A percentile compares a stretch with the other conserved stretches of the same genome.
Conservation (phyloP, 768 basidiomycete genomes). For the Pisolithus sp. region DNA sequence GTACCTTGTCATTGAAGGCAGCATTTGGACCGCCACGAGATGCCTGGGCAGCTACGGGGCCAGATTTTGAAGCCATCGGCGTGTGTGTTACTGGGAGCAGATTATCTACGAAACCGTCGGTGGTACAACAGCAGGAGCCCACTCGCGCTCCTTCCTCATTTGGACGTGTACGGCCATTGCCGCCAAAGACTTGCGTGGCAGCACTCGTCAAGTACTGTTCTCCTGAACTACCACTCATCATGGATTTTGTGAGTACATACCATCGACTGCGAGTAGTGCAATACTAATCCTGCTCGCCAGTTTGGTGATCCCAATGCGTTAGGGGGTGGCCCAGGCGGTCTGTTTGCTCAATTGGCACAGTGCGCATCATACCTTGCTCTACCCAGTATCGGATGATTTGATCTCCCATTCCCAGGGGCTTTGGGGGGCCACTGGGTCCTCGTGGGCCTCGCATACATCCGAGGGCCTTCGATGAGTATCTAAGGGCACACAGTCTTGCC, state of each 20-base stretch:
- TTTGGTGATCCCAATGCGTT: constrained; percentile 31
- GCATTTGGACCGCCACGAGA: constrained; percentile 54
- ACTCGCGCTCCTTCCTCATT: constrained; percentile 16
- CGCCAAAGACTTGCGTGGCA: constrained; percentile 25
- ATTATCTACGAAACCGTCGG: constrained; percentile 4
- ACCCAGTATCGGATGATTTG: constrained; percentile 12
- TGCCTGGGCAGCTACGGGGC: constrained; percentile 22
- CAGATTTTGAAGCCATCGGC: constrained; percentile 25
- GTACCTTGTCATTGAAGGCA: constrained; percentile 82
- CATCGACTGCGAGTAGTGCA: background rate
- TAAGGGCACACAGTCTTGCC: constrained; percentile 92
- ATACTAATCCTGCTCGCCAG: constrained; percentile 21
- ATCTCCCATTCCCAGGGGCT: constrained; percentile 36
- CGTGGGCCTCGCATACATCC: constrained; percentile 47
- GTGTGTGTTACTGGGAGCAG: background rate
- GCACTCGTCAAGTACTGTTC: constrained; percentile 7
- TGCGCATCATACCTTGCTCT: constrained; percentile 22
- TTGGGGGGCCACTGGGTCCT: constrained; percentile 45
- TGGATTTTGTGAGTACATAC: constrained; percentile 33
- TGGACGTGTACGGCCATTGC: constrained; percentile 22
- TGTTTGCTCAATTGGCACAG: constrained; percentile 65
- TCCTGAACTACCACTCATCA: constrained; percentile 18
- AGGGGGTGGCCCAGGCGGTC: constrained; percentile 47
- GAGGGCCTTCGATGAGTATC: constrained; percentile 82
- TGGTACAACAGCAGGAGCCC: constrained; percentile 4